These are phyloP conservation scores for Paramecium sonneborni DNA, from an alignment of 73 alveolate genomes.

Conservation along the genomic window DNA sequence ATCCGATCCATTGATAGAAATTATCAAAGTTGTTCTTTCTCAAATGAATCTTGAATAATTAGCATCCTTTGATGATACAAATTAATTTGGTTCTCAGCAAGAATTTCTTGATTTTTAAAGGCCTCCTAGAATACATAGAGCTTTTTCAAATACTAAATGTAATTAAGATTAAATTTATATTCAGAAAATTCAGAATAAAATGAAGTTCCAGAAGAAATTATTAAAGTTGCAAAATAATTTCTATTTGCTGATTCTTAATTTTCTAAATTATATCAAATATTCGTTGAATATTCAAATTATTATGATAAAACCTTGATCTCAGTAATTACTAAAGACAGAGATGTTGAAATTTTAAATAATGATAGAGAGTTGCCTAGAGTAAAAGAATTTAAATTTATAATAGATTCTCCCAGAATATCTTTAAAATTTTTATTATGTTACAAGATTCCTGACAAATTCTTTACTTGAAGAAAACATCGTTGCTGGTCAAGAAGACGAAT, in stretches of 20 bases:
- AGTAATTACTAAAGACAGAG: background rate
- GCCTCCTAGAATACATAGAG: conserved; percentile 17
- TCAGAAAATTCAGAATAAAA: background rate
- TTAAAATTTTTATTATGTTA: background rate
- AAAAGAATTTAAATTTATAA: background rate
- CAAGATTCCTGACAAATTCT: background rate
- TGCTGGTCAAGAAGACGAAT: background rate
- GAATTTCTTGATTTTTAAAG: background rate
- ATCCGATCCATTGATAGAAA: background rate
- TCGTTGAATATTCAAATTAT: background rate
- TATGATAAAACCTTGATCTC: background rate
- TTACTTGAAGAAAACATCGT: background rate
- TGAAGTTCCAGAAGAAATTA: conserved; percentile 53
- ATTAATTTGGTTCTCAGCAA: background rate
- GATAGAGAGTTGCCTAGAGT: conserved; percentile 45
- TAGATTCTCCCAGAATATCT: conserved; percentile 33
- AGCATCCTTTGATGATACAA: background rate
- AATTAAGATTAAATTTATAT: background rate
- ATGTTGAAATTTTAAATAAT: background rate
- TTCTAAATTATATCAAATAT: background rate
- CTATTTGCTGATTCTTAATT: background rate
- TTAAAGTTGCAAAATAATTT: background rate
- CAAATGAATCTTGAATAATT: background rate
- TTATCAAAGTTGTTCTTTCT: conserved; percentile 4
- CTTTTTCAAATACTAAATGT: conserved; percentile 28